Conservation (phyloP, 495 filamentous ascomycete species). For the Aspergillus sclerotiicarbonarius region DNA sequence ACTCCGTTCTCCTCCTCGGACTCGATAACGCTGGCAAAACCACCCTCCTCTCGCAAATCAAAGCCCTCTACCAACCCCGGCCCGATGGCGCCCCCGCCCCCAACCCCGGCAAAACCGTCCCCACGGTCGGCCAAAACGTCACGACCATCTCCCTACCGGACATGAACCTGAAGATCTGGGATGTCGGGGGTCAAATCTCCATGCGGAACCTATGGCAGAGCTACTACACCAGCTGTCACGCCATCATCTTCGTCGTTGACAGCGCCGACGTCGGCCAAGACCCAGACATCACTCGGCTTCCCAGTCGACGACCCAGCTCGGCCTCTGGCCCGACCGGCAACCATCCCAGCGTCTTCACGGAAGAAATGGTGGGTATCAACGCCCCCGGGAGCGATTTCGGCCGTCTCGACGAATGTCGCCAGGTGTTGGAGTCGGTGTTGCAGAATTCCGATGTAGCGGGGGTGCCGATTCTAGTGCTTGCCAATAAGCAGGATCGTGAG, state of each 20-base stretch:
- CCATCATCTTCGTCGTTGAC: slow-evolving; percentile 96
- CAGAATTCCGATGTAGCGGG: slow-evolving; percentile 81
- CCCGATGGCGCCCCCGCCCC: slow-evolving; percentile 49
- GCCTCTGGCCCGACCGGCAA: slow-evolving; percentile 24
- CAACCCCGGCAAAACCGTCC: slow-evolving; percentile 73
- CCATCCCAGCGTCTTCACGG: slow-evolving; percentile 24
- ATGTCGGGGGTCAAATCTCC: slow-evolving; percentile 88
- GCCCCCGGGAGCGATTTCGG: slow-evolving; percentile 56
- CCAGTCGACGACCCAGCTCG: slow-evolving; percentile 31
- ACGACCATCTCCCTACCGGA: slow-evolving; percentile 81
- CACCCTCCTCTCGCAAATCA: slow-evolving; percentile 94
- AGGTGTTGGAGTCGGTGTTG: slow-evolving; percentile 82
- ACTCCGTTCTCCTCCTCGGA: slow-evolving; percentile 93
- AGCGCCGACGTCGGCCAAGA: slow-evolving; percentile 85
- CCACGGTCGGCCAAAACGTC: slow-evolving; percentile 97
- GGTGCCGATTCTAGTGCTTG: slow-evolving; percentile 86
- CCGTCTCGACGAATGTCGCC: slow-evolving; percentile 80
- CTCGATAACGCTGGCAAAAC: slow-evolving; percentile 99
- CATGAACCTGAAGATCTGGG: slow-evolving; percentile 98
- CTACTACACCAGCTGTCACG: slow-evolving; percentile 91
- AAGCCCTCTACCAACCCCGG: slow-evolving; percentile 74
- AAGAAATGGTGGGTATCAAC: slow-evolving; percentile 36
- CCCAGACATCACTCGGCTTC: slow-evolving; percentile 47
- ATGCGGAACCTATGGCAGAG: slow-evolving; percentile 92
- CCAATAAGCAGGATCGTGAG: slow-evolving; percentile 97